Evolutionary conservation across 352 stramenopile species (phyloP), one percentile per base, ranked within the genome.

Genomic region (Pythium biforme): DNA sequence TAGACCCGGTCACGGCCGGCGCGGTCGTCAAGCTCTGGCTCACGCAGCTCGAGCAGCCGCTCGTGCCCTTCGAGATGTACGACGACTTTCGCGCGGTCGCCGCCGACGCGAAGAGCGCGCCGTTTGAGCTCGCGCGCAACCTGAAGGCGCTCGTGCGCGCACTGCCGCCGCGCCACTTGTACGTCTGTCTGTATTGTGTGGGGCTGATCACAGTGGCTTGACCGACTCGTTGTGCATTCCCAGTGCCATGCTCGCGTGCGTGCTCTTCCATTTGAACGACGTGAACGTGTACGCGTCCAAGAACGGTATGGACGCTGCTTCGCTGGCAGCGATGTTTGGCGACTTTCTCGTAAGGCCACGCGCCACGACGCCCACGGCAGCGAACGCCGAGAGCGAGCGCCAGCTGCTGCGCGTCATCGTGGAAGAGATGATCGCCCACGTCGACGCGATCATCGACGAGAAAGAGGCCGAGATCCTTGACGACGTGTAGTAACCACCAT

Each of bases 241-340:
- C 31, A 90, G 81, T 37, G 75, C 72, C 8, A 90, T 88, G 76
- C 53, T 94, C 17, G 82, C 77, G 27, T 91, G 80, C 48, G 56
- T 94, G 58, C 76, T 94, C 25, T 89, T 88, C 66, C 84, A 94
- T 54, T 55, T 91, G 52, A 94, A 94, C 67, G 84, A 94, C 60
- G 80, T 94, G 41, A 87, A 83, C 49, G 79, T 76, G 34, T 94
- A 94, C 64, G 70, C 77, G n/a, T 77, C 77, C 26, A 79, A 88
- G 64, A 94, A 94, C 70, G 63, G 57, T 33, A 89, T 94, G 78
- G 73, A 88, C 62, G 81, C 84, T 15, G 62, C 73, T 5, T 48
- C 66, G 41, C 79, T 94, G 14, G 71, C 84, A 3, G 46, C 59
- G 20, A 68, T 79, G 29, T 94, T 94, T 52, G 22, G 67, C 27